Percentiles rank a stretch among this genome's conserved stretches.
Evolutionary conservation across 352 stramenopile species (phyloP).

Genomic region (Thalassiosira oceanica): DNA sequence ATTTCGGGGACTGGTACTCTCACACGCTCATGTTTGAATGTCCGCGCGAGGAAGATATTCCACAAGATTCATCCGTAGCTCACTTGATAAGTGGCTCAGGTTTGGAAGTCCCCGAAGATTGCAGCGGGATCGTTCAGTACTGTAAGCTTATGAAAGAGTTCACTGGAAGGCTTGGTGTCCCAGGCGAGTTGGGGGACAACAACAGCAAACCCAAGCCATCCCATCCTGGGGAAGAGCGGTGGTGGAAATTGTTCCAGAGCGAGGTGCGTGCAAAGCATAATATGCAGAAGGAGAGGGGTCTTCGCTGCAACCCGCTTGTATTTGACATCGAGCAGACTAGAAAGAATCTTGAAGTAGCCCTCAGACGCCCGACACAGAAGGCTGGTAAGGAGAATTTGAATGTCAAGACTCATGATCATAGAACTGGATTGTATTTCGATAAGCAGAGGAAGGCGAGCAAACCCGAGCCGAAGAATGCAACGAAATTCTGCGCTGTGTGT

Average conservation of each 20-base stretch:
- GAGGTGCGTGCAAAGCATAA: slow-evolving; percentile 5
- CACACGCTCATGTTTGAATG: slow-evolving; percentile 7
- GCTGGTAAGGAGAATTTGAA: neutral
- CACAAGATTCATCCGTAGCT: slow-evolving; percentile 1
- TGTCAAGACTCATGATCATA: neutral
- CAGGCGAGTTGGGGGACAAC: neutral
- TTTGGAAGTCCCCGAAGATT: slow-evolving; percentile 9
- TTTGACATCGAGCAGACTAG: slow-evolving; percentile 2
- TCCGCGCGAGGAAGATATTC: neutral
- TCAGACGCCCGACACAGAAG: neutral
- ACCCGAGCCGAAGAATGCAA: slow-evolving; percentile 3
- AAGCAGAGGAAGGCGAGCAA: slow-evolving; percentile 1
- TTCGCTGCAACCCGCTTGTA: neutral
- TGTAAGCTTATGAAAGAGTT: slow-evolving; percentile 2
- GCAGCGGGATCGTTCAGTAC: neutral
- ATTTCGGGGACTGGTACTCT: slow-evolving; percentile 13
- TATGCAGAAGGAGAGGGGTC: slow-evolving; percentile 5
- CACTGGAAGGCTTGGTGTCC: neutral
- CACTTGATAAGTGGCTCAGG: slow-evolving; percentile 11
- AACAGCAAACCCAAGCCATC: neutral
- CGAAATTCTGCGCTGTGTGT: slow-evolving; percentile 16
- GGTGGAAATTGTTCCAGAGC: slow-evolving; percentile 11
- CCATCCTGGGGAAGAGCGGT: slow-evolving; percentile 8
- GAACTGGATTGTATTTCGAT: neutral
- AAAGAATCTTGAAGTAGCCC: neutral